These are phyloP conservation scores for Schizochytrium sp. DNA, from an alignment of 108 stramenopile species.

Conservation along the genomic window DNA sequence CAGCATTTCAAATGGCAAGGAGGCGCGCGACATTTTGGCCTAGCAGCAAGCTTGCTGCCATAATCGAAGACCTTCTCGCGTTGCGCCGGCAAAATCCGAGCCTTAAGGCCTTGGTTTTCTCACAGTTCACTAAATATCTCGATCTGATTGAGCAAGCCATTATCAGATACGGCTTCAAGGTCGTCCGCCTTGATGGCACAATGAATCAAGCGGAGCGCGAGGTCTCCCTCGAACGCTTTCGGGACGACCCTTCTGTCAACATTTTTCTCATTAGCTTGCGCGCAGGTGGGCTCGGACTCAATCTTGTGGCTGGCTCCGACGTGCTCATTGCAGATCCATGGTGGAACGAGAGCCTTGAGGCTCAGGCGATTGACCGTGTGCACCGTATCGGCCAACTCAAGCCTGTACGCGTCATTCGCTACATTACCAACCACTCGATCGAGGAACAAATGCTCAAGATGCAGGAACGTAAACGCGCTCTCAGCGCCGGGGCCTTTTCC, in stretches of 20 bases:
- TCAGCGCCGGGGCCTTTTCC: constrained; percentile 87
- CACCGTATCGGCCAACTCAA: constrained; percentile 90
- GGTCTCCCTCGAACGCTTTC: constrained; percentile 33
- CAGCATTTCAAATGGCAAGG: background rate
- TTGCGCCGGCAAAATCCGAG: constrained; percentile 35
- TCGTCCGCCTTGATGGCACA: background rate
- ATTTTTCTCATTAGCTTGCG: constrained; percentile 50
- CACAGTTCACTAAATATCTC: constrained; percentile 54
- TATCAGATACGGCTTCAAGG: background rate
- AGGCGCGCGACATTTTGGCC: background rate
- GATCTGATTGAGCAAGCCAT: constrained; percentile 45
- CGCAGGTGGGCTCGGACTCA: constrained; percentile 55
- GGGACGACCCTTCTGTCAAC: constrained; percentile 19
- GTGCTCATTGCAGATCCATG: constrained; percentile 50
- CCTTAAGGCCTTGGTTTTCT: constrained; percentile 54
- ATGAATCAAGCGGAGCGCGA: constrained; percentile 18
- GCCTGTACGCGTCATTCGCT: constrained; percentile 83
- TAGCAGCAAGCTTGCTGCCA: constrained; percentile 45
- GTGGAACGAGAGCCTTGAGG: constrained; percentile 58
- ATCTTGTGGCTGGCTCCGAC: constrained; percentile 43
- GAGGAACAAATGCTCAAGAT: constrained; percentile 92
- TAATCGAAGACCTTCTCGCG: constrained; percentile 44
- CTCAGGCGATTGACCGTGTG: constrained; percentile 95
- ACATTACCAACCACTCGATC: constrained; percentile 88
- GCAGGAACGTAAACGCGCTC: constrained; percentile 87